Percentiles rank a stretch among this genome's conserved stretches.
These are phyloP conservation scores for Trichaptum fuscoviolaceum DNA, from an alignment of 768 basidiomycete species.

Conservation along the genomic window DNA sequence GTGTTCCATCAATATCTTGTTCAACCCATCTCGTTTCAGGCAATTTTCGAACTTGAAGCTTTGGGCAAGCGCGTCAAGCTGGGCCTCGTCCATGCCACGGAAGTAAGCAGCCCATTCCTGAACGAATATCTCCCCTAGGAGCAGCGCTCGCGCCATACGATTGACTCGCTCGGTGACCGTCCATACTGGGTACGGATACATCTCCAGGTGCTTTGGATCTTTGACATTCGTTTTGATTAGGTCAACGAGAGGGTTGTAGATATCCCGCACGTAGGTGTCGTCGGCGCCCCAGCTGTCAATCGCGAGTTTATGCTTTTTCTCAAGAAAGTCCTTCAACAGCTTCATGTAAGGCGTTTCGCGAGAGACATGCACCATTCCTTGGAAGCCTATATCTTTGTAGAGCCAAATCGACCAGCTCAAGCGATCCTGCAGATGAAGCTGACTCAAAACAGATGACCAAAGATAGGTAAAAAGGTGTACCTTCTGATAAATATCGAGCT, in stretches of 20 bases:
- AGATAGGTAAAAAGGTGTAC: slow-evolving; percentile 10
- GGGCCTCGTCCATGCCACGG: slow-evolving; percentile 25
- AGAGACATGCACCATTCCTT: slow-evolving; percentile 78
- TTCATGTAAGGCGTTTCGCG: slow-evolving; percentile 66
- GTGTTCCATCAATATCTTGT: slow-evolving; percentile 16
- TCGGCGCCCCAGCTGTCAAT: slow-evolving; percentile 78
- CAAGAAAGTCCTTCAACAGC: slow-evolving; percentile 62
- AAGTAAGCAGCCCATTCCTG: slow-evolving; percentile 28
- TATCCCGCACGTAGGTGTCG: slow-evolving; percentile 43
- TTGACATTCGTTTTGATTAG: slow-evolving; percentile 50
- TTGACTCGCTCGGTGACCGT: slow-evolving; percentile 21
- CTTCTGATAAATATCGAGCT: slow-evolving; percentile 34
- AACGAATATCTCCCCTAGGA: slow-evolving; percentile 30
- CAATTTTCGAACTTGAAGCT: slow-evolving; percentile 40
- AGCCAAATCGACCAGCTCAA: slow-evolving; percentile 33
- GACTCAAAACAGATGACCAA: neutral
- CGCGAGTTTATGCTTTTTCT: slow-evolving; percentile 73
- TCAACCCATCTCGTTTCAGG: slow-evolving; percentile 23
- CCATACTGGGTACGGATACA: slow-evolving; percentile 31
- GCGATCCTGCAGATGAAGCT: slow-evolving; percentile 5
- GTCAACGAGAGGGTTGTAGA: slow-evolving; percentile 63
- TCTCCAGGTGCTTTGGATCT: slow-evolving; percentile 17
- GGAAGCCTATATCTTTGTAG: slow-evolving; percentile 84
- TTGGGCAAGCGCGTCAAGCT: slow-evolving; percentile 35
- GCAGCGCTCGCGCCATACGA: slow-evolving; percentile 26